Evolutionary conservation across 805 yeast species (phyloP).

Genomic region (Saccharomycopsis fibuligera): DNA sequence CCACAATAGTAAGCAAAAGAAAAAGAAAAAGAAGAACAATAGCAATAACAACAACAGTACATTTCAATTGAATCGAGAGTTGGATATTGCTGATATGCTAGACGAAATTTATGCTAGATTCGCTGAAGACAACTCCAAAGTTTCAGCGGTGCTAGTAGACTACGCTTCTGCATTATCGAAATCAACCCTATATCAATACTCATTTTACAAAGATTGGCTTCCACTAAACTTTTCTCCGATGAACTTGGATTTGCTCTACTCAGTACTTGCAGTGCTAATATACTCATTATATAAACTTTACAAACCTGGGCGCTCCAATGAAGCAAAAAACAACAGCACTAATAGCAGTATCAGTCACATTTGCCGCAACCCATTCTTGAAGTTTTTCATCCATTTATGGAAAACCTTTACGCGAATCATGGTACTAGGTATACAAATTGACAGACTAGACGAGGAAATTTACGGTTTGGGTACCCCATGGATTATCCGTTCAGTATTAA

Average conservation of each 20-base stretch:
- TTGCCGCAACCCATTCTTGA: constrained; percentile 56
- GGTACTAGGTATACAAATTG: constrained; percentile 54
- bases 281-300: constrained; percentile 41
- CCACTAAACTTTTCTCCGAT: constrained; percentile 24
- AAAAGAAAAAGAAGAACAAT: background rate
- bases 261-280: constrained; percentile 37
- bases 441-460: constrained; percentile 41
- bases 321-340: constrained; percentile 19
- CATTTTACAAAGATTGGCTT: constrained; percentile 17
- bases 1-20: background rate
- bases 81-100: background rate
- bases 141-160: background rate
- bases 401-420: constrained; percentile 56
- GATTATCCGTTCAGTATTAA: constrained; percentile 41
- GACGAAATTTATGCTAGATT: background rate
- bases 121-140: background rate
- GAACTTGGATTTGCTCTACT: constrained; percentile 39
- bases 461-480: constrained; percentile 38
- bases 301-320: constrained; percentile 8
- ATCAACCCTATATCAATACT: constrained; percentile 5
- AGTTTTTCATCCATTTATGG: constrained; percentile 56
- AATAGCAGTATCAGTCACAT: constrained; percentile 37
- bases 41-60: background rate
- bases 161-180: constrained; percentile 1
- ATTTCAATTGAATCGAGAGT: background rate